Conservation (phyloP, 179 eudicot genomes). For the Spergularia azorica region DNA sequence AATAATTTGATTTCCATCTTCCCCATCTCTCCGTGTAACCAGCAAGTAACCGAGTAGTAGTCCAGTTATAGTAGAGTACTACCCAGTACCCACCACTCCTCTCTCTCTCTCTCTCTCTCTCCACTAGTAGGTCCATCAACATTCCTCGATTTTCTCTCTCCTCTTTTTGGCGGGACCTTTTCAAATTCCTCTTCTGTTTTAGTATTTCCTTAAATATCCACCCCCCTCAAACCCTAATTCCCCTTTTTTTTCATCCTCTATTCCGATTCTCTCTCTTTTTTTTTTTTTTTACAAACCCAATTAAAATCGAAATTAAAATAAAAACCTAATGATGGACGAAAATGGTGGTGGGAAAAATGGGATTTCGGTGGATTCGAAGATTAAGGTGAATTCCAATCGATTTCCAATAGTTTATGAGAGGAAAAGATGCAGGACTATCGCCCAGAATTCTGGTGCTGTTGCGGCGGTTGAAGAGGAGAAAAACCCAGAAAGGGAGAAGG, state of each 20-base stretch:
- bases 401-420: too few species aligned
- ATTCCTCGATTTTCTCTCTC: not conserved
- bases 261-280: not conserved
- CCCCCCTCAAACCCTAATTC: not conserved
- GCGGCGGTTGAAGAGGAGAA: not conserved
- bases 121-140: too few species aligned
- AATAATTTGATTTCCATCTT: too few species aligned
- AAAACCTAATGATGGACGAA: not conserved
- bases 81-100: too few species aligned
- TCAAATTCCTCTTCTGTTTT: not conserved
- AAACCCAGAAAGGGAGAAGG: not conserved
- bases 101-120: too few species aligned
- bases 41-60: too few species aligned
- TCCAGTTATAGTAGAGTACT: too few species aligned
- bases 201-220: not conserved
- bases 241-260: not conserved
- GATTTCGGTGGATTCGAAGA: not conserved
- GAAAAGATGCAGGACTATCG: not conserved
- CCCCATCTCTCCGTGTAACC: too few species aligned
- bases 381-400: too few species aligned
- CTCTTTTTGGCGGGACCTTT: conserved; percentile 32
- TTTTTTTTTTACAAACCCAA: too few species aligned
- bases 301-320: not conserved
- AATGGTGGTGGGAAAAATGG: not conserved
- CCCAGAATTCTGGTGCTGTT: not conserved